Evolutionary conservation across 176 grass and related monocot genomes (phyloP).

Genomic region (Aechmea fasciata): DNA sequence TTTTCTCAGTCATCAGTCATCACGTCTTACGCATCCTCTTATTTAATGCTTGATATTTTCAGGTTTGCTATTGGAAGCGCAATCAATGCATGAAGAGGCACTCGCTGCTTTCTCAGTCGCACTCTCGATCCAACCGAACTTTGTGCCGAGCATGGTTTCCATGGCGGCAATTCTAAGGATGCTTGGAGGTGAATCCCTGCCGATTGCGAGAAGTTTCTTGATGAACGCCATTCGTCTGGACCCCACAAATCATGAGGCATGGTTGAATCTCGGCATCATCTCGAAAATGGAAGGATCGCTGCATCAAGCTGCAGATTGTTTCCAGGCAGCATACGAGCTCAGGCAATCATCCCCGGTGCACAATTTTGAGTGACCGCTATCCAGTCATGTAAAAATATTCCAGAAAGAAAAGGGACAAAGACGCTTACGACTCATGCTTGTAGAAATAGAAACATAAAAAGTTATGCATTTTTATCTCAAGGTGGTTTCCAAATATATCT

Average conservation of each 20-base stretch:
- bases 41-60: conserved; percentile 13
- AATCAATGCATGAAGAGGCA: conserved; percentile 71
- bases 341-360: conserved; percentile 62
- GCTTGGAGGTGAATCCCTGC: conserved; percentile 42
- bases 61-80: conserved; percentile 70
- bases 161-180: conserved; percentile 63
- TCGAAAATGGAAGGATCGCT: conserved; percentile 51
- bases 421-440: too few relatives aligned
- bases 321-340: conserved; percentile 81
- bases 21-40: conserved; percentile 5
- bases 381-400: neutral
- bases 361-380: conserved; percentile 28
- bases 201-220: conserved; percentile 60
- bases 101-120: conserved; percentile 50
- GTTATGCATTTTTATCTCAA: too few relatives aligned
- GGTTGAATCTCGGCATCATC: conserved; percentile 71
- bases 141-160: conserved; percentile 72
- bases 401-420: too few relatives aligned
- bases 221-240: conserved; percentile 62
- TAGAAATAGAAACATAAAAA: too few relatives aligned
- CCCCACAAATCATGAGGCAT: conserved; percentile 57
- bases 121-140: conserved; percentile 77
- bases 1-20: neutral
- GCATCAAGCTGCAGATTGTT: conserved; percentile 73
- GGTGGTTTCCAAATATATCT: too few relatives aligned